Conservation (phyloP, 129 eudicot species). For the Arctium minus region DNA sequence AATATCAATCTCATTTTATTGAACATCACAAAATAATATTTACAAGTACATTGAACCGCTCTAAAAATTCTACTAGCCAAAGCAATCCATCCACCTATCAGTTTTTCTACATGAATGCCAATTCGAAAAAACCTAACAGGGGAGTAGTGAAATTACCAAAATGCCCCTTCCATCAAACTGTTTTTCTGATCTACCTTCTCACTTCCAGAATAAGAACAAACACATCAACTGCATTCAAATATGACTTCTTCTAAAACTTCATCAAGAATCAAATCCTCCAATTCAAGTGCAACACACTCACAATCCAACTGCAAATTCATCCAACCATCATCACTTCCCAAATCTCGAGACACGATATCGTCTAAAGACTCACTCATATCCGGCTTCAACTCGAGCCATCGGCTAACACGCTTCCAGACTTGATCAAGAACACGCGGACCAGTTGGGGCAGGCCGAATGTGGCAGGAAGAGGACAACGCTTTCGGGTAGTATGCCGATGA, state of each 20-base stretch:
- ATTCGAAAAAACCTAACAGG: slow-evolving; percentile 4
- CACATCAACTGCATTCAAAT: slow-evolving; percentile 20
- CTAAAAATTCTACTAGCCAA: slow-evolving; percentile 3
- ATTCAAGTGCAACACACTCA: slow-evolving; percentile 54
- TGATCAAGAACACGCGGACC: slow-evolving; percentile 44
- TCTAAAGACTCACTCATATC: slow-evolving; percentile 36
- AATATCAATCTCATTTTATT: slow-evolving; percentile 12
- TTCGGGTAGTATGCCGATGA: slow-evolving; percentile 70
- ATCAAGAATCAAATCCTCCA: slow-evolving; percentile 70
- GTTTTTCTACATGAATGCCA: background rate
- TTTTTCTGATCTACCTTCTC: background rate
- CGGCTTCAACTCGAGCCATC: slow-evolving; percentile 27
- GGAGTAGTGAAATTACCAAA: background rate
- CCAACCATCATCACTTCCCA: slow-evolving; percentile 59
- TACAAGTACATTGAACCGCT: slow-evolving; percentile 1
- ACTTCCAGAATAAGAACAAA: background rate
- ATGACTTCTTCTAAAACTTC: slow-evolving; percentile 54
- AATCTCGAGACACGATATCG: slow-evolving; percentile 39
- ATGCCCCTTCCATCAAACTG: background rate
- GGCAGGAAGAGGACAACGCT: slow-evolving; percentile 48
- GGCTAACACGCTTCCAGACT: slow-evolving; percentile 39
- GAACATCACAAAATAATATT: slow-evolving; percentile 16
- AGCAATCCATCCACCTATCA: background rate
- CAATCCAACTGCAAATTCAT: slow-evolving; percentile 70
- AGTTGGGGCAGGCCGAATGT: slow-evolving; percentile 25